Evolutionary conservation across 495 filamentous ascomycete genomes (phyloP), one percentile per base, ranked within the genome.

Genomic region (Hypoxylon fragiforme): DNA sequence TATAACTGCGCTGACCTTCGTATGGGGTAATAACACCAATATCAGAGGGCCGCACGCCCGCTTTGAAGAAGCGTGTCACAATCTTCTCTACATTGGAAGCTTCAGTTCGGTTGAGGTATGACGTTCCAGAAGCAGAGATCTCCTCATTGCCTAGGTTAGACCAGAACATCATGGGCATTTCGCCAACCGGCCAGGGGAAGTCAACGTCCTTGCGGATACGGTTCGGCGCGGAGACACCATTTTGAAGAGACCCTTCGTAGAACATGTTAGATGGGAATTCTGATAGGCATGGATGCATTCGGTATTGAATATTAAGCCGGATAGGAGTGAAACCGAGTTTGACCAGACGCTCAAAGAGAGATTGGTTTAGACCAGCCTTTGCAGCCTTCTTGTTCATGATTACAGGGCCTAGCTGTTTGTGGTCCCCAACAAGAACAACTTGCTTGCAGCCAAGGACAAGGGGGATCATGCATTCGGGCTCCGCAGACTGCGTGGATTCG

Each of bases 331-430:
- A 88, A n/a, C 89, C 88, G 35, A 97, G 79, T 62, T 92, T 91
- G 62, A 99, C 94, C 30, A 99, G 79, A 63, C 94, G 90, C 72
- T 99, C 94, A 60, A 99, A 99, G 36, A 99, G 81, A 7, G 91
- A 96, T 71, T 97, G 95, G 70, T 97, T 97, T 18, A 99, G 76
- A 55, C 94, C 94, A 45, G 94, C 94, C 72, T 97, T 97, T 57
- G 94, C 94, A 2, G 94, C 94, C 72, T 97, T 97, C 82, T 99
- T 99, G 80, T 97, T 97, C 95, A 99, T 99, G 70, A 99, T 97
- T 62, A 99, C 94, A 7, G 94, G 94, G 0, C 94, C 94, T 50
- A 99, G 85, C 71, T 99, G 94, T 70, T 97, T 95, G 71, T 99
- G 95, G 73, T 99, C 94, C 51, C 94, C 94, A 40, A 99, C 94